These are phyloP conservation scores for Alternaria postmessia DNA, from an alignment of 2,329 filamentous ascomycete species.

Conservation along the genomic window DNA sequence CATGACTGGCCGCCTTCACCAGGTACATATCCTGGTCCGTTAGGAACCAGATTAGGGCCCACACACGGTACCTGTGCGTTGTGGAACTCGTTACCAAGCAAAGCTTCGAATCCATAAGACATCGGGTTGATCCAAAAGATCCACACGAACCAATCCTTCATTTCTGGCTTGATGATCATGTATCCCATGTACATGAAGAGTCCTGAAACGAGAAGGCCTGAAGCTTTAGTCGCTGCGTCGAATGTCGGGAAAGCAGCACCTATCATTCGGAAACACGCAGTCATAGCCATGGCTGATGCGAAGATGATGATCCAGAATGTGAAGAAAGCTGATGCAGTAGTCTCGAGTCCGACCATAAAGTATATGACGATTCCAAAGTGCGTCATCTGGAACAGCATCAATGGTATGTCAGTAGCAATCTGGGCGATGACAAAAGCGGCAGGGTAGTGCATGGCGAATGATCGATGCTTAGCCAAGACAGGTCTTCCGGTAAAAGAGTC, in stretches of 20 bases:
- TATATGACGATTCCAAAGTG: constrained; percentile 72
- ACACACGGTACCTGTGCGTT: constrained; percentile 65
- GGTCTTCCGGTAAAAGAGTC: constrained; percentile 67
- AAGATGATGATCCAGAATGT: constrained; percentile 75
- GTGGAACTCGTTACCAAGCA: constrained; percentile 81
- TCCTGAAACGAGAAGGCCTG: constrained; percentile 61
- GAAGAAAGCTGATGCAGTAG: constrained; percentile 78
- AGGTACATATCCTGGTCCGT: constrained; percentile 56
- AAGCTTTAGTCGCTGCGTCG: constrained; percentile 62
- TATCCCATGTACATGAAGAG: constrained; percentile 67
- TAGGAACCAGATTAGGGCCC: constrained; percentile 59
- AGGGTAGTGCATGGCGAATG: constrained; percentile 86
- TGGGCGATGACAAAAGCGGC: constrained; percentile 77
- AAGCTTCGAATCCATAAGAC: constrained; percentile 76
- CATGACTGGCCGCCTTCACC: constrained; percentile 58
- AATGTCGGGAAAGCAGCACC: constrained; percentile 69
- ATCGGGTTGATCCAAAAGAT: constrained; percentile 81
- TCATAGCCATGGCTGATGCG: constrained; percentile 64
- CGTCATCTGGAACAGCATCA: constrained; percentile 66
- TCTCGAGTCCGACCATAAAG: constrained; percentile 80
- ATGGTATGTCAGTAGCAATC: constrained; percentile 64
- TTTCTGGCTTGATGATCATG: constrained; percentile 61
- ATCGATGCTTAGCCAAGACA: constrained; percentile 84
- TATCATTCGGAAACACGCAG: constrained; percentile 80
- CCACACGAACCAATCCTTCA: constrained; percentile 82